These are phyloP conservation scores for Trichosporon sp. DNA, from an alignment of 1,284 basidiomycete genomes.

Conservation along the genomic window DNA sequence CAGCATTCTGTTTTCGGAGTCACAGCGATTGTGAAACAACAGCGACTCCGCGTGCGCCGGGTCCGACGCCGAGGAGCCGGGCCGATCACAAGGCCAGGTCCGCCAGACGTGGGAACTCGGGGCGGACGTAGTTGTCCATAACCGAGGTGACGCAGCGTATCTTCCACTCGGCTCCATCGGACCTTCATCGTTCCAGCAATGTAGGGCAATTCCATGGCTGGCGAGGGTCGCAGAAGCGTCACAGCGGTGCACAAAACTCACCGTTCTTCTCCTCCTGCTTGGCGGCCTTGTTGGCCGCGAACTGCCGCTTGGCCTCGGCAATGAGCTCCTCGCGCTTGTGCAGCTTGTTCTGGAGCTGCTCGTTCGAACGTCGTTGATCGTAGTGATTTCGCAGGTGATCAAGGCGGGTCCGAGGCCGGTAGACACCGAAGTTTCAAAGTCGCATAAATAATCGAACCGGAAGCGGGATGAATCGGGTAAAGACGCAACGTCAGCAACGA, in stretches of 20 bases:
- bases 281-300: slow-evolving; percentile 66
- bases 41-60: background rate
- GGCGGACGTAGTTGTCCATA: slow-evolving; percentile 3
- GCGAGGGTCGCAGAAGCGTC: background rate
- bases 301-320: slow-evolving; percentile 83
- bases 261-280: slow-evolving; percentile 26
- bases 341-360: slow-evolving; percentile 25
- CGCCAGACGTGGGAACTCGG: slow-evolving; percentile 14
- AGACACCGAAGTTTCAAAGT: background rate
- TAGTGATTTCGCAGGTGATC: background rate
- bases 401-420: background rate
- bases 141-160: background rate
- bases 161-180: background rate
- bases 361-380: background rate
- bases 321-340: slow-evolving; percentile 69
- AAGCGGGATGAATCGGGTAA: slow-evolving; percentile 7
- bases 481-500: background rate
- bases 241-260: slow-evolving; percentile 17
- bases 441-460: background rate
- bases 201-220: no score
- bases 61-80: background rate
- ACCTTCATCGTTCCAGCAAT: background rate
- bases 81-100: background rate
- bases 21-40: background rate
- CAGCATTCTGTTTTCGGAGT: background rate